Base-by-base conservation (phyloP, 352 stramenopile genomes). In the Globisporangium paroecandrum region DNA sequence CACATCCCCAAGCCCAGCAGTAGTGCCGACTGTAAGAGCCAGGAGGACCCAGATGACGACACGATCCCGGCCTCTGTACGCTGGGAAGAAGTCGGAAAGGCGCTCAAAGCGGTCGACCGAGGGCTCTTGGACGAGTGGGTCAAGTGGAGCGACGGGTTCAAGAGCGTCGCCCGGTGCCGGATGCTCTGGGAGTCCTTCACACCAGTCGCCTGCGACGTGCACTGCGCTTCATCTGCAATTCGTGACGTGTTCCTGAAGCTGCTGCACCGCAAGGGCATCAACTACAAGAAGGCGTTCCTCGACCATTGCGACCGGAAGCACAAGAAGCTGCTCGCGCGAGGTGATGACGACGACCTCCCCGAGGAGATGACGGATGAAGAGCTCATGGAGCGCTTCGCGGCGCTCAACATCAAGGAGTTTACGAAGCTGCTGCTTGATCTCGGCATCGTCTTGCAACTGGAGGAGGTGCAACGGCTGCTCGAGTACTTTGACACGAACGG, bases 191-290 rank as follows among this genome's bases (percentile, higher is more conserved):
- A 98, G 64, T 89, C 78, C 54, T 95, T 97, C 60, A 61, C 78
- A 20, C 92, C 91, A 0, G 73, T 91, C 22, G 84, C 87, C 10
- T 98, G 91, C 69, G 91, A 98, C 65, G 89, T 95, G 0, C 91
- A 97, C 74, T 93, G 82, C 68, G 85, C 86, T 22, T 96, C 89
- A 34, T 97, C 87, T 12, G 83, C 87, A 5, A 79, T 97, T 32
- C 89, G 91, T 24, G 89, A 96, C 64, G 85, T 96, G 36, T 96
- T 97, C 56, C 78, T 98, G 55, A 98, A 98, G 77, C 76, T 98
- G 38, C 76, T 98, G 22, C 87, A 96, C 67, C 85, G 87, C n/a
- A 87, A 85, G 24, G 87, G 89, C 47, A 75, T 95, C 20, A 90
- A 98, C 68, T 98, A 96, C 64, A 79, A 81, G 34, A 74, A 88